These are phyloP conservation scores for Wickerhamomyces strasburgensis DNA, from an alignment of 805 yeast species.

Conservation along the genomic window DNA sequence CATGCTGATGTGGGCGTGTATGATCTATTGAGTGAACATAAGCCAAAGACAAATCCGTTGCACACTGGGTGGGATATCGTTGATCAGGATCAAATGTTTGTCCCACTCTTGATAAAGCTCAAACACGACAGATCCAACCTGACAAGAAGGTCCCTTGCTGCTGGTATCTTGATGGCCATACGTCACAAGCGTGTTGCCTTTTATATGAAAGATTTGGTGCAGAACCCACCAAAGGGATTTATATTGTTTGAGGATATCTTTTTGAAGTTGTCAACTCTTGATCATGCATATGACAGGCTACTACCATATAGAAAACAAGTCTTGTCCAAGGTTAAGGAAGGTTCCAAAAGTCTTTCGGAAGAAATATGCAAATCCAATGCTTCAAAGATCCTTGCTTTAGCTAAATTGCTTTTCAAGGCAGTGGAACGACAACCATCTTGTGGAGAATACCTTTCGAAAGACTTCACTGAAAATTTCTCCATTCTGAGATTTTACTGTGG, in stretches of 20 bases:
- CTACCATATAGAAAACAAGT: slow-evolving; percentile 29
- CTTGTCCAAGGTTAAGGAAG: no score
- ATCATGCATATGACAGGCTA: slow-evolving; percentile 67
- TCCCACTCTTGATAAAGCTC: slow-evolving; percentile 12
- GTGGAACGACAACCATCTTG: slow-evolving; percentile 2
- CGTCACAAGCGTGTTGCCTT: slow-evolving; percentile 3
- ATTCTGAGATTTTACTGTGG: slow-evolving; percentile 16
- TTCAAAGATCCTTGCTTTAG: slow-evolving; percentile 10
- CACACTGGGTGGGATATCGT: slow-evolving; percentile 8
- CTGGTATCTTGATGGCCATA: slow-evolving; percentile 8
- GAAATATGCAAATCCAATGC: slow-evolving; percentile 6
- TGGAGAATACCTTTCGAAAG: slow-evolving; percentile 1
- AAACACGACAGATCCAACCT: slow-evolving; percentile 7
- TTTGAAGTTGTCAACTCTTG: slow-evolving; percentile 2
- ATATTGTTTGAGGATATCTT: neutral
- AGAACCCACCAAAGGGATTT: neutral
- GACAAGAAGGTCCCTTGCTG: slow-evolving; percentile 10
- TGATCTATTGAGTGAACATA: slow-evolving; percentile 1
- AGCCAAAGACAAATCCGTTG: slow-evolving; percentile 2
- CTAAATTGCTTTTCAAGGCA: slow-evolving; percentile 3
- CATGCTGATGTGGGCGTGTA: slow-evolving; percentile 2
- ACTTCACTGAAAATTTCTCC: slow-evolving; percentile 12
- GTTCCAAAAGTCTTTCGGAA: no score
- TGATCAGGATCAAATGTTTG: slow-evolving; percentile 3
- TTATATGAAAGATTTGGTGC: neutral